Evolutionary conservation across 345 rosid genomes (phyloP).

Genomic region (Eucalyptus sp.): DNA sequence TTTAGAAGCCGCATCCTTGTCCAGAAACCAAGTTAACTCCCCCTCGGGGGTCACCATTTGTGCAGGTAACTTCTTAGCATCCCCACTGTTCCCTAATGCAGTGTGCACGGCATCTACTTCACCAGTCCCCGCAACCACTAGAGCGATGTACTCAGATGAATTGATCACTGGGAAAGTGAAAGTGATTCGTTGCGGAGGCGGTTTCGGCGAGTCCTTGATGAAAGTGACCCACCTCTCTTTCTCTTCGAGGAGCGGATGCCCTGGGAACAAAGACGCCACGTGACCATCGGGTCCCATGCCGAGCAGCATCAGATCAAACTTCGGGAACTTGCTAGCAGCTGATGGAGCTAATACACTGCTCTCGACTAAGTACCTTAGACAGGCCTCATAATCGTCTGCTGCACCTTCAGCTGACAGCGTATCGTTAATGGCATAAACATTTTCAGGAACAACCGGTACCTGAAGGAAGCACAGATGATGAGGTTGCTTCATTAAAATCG

Average conservation of each 20-base stretch:
- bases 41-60: conserved; percentile 58
- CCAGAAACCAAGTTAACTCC: conserved; percentile 75
- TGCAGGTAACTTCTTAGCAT: conserved; percentile 38
- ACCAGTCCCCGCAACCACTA: conserved; percentile 60
- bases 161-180: conserved; percentile 83
- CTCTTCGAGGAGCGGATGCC: conserved; percentile 58
- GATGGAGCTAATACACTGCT: conserved; percentile 26
- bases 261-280: conserved; percentile 76
- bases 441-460: conserved; percentile 58
- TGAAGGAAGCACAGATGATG: background rate
- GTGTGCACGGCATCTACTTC: conserved; percentile 47
- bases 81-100: conserved; percentile 32
- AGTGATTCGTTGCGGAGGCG: conserved; percentile 78
- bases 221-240: conserved; percentile 65
- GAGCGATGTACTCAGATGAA: conserved; percentile 62
- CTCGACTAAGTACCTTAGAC: conserved; percentile 50
- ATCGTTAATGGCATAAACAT: conserved; percentile 69
- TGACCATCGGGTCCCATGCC: conserved; percentile 98
- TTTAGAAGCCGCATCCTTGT: conserved; percentile 70
- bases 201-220: conserved; percentile 77
- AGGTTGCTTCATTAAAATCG: background rate
- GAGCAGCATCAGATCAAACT: conserved; percentile 72
- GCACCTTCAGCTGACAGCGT: conserved; percentile 69
- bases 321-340: conserved; percentile 46
- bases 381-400: conserved; percentile 74